A percentile compares a stretch with the other conserved stretches of the same genome.
phyloP scores from a whole-genome alignment of 1,284 basidiomycete species.

The Entoloma clypeatum region DNA sequence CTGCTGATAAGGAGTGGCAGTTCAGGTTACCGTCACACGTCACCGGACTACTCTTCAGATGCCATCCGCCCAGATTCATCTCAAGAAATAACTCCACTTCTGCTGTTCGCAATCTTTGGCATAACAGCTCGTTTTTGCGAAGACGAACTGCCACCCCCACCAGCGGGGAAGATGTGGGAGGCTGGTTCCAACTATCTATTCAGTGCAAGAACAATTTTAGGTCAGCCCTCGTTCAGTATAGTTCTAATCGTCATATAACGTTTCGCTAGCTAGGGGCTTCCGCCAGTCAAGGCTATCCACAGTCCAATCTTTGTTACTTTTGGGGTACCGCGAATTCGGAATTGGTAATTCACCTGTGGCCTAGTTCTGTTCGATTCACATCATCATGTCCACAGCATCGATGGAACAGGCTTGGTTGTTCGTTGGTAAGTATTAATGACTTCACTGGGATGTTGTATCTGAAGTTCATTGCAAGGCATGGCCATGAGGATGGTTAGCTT shows the following conservation, averaged over 20 bases:
- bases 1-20: conserved; percentile 5
- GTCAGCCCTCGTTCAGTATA: conserved; percentile 34
- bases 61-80: conserved; percentile 46
- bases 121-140: conserved; percentile 70
- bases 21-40: conserved; percentile 12
- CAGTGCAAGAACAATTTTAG: conserved; percentile 64
- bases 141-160: conserved; percentile 40
- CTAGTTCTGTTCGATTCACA: background rate
- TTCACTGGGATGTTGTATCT: background rate
- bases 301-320: conserved; percentile 71
- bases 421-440: conserved; percentile 47
- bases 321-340: conserved; percentile 81
- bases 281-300: conserved; percentile 66
- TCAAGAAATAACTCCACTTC: conserved; percentile 63
- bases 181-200: conserved; percentile 67
- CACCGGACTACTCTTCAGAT: conserved; percentile 18
- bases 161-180: conserved; percentile 63
- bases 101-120: conserved; percentile 77
- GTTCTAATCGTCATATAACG: background rate
- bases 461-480: conserved; percentile 47
- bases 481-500: conserved; percentile 66
- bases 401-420: conserved; percentile 85
- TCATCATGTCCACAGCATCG: conserved; percentile 27
- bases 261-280: conserved; percentile 54
- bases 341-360: conserved; percentile 43